A percentile compares a stretch with the other conserved stretches of the same genome.
These are phyloP conservation scores for Kodamaea neixiangensis DNA, from an alignment of 805 yeast genomes.

Conservation along the genomic window DNA sequence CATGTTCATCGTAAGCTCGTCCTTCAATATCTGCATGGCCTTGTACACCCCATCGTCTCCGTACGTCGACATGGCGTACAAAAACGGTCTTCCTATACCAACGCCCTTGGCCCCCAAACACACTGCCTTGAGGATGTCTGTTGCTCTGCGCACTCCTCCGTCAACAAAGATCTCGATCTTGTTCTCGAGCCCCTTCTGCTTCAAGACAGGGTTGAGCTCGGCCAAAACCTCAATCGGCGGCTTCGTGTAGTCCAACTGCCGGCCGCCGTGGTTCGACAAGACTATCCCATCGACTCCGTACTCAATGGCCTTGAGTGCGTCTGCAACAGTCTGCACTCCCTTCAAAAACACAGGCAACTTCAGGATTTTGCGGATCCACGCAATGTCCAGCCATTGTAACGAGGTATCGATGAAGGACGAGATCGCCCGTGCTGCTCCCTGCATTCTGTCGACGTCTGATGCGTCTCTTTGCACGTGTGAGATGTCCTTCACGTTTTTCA, in stretches of 20 bases:
- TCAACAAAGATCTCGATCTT: slow-evolving; percentile 67
- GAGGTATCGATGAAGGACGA: slow-evolving; percentile 46
- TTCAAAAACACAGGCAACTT: slow-evolving; percentile 48
- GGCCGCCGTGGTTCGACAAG: slow-evolving; percentile 74
- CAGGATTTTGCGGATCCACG: slow-evolving; percentile 42
- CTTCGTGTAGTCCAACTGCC: slow-evolving; percentile 63
- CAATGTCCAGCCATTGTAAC: slow-evolving; percentile 39
- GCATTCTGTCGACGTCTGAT: slow-evolving; percentile 27
- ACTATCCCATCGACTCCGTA: slow-evolving; percentile 64
- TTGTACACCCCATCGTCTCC: slow-evolving; percentile 73
- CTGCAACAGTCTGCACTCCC: slow-evolving; percentile 70
- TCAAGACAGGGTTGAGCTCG: slow-evolving; percentile 51
- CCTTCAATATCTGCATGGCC: slow-evolving; percentile 62
- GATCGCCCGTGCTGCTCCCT: slow-evolving; percentile 32
- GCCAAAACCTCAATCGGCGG: slow-evolving; percentile 64
- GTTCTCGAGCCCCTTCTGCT: slow-evolving; percentile 40
- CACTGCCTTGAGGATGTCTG: slow-evolving; percentile 75
- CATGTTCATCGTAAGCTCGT: slow-evolving; percentile 66
- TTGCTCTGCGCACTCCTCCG: slow-evolving; percentile 77
- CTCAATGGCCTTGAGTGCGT: slow-evolving; percentile 58
- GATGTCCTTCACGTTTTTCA: slow-evolving; percentile 28
- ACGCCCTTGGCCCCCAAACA: slow-evolving; percentile 76
- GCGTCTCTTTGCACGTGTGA: slow-evolving; percentile 30
- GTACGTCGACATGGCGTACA: slow-evolving; percentile 77
- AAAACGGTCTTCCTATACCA: slow-evolving; percentile 75